Evolutionary conservation across 495 filamentous ascomycete species (phyloP), one percentile per base, ranked within the genome.

Genomic region (Wilcoxina mikolae): DNA sequence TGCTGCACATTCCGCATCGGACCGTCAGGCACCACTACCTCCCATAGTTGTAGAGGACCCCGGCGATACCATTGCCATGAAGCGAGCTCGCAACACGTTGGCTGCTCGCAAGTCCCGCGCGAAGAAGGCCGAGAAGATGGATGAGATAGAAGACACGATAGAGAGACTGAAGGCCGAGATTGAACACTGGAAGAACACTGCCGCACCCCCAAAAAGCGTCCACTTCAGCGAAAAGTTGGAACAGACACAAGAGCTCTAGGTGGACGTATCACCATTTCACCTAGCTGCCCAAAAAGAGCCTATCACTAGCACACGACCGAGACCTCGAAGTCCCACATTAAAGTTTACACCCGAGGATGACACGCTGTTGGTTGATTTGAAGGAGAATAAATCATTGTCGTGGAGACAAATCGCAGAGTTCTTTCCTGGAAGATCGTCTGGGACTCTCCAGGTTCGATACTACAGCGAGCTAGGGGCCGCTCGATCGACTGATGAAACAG

Each of bases 321-420:
- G 80, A 58, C 87, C 87, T 11, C 78, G 79, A 52, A 85, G 84
- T 3, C 86, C 87, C 18, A 93, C 91, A 68, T 70, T 90, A 54
- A 93, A 90, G 61, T 94, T 94, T 61, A 93, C 87, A 0, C 79
- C 84, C 39, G 86, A 90, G 68, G 87, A 94, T 64, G 88, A 95
- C 68, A 76, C 78, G 47, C 70, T 90, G 47, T 70, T 95, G 35
- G 78, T 94, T 18, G 85, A 90, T 55, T 71, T 95, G 50, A 95
- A 95, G 68, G 88, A 95, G 69, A 85, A 88, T 56, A 90, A 88
- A 66, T 83, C 83, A 59, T 74, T 95, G 60, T 87, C 88, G 7
- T 95, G 88, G 88, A 93, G 90, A 65, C 87, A 95, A 73, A 94
- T 95, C 59, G 83, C 85, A 53, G 87, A 93, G 62, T 94, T 90